These are phyloP conservation scores for Auricularia heimuer DNA, from an alignment of 768 basidiomycete species.

Conservation along the genomic window DNA sequence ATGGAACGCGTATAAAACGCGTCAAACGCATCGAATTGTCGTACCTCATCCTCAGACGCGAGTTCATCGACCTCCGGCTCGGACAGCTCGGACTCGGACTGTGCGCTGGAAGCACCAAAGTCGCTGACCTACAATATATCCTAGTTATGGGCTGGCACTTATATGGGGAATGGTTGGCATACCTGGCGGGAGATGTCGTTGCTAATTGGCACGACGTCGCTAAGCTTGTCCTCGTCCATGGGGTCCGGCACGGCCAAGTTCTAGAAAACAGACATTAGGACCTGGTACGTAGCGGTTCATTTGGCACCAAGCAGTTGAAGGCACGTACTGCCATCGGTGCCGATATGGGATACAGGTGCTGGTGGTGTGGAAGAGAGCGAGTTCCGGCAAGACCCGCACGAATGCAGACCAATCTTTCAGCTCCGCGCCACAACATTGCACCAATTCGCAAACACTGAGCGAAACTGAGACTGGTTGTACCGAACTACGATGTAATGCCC, in stretches of 20 bases:
- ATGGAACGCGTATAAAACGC: conserved; percentile 11
- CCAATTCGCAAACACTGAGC: too few species aligned
- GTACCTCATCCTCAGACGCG: conserved; percentile 38
- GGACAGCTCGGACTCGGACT: conserved; percentile 29
- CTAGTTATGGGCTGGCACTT: conserved; percentile 14
- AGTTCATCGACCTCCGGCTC: conserved; percentile 49
- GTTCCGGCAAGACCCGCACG: not conserved
- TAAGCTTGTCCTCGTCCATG: conserved; percentile 73
- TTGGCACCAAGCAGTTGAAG: not conserved
- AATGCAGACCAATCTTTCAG: too few species aligned
- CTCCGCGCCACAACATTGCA: too few species aligned
- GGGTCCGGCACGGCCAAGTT: not conserved
- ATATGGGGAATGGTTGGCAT: conserved; percentile 13
- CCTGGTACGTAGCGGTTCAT: too few species aligned
- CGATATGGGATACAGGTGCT: not conserved
- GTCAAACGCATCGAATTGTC: conserved; percentile 9
- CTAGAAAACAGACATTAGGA: not conserved
- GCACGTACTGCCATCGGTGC: not conserved
- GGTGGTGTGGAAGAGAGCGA: not conserved
- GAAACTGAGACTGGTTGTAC: too few species aligned
- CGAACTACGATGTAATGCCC: too few species aligned
- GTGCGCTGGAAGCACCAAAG: conserved; percentile 61
- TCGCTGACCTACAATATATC: conserved; percentile 43
- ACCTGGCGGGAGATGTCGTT: conserved; percentile 88
- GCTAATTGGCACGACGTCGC: conserved; percentile 75